Percentiles rank a stretch among this genome's conserved stretches.
phyloP scores from a whole-genome alignment of 768 basidiomycete species.

The Roridomyces roridus region DNA sequence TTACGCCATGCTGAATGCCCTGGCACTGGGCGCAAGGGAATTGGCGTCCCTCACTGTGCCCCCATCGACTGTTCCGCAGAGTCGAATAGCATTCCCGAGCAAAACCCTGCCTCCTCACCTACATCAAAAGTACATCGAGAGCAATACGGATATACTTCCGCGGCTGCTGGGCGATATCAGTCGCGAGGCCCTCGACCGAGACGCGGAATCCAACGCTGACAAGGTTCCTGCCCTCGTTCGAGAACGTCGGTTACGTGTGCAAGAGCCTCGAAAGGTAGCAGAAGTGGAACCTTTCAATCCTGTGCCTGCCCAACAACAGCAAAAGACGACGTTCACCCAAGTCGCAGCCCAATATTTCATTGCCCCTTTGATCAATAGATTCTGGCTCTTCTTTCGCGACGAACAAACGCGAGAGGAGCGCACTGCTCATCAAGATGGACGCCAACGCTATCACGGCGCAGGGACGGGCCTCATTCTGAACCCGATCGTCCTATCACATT shows the following conservation, averaged over 20 bases:
- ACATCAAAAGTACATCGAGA: conserved; percentile 70
- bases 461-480: conserved; percentile 86
- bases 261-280: conserved; percentile 50
- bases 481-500: conserved; percentile 76
- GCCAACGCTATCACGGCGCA: conserved; percentile 68
- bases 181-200: conserved; percentile 64
- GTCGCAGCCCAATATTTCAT: conserved; percentile 91
- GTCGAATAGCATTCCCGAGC: conserved; percentile 72
- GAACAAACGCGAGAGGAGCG: conserved; percentile 79
- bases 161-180: conserved; percentile 69
- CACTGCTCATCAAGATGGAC: conserved; percentile 59
- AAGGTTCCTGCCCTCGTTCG: conserved; percentile 68
- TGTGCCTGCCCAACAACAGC: conserved; percentile 10
- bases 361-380: conserved; percentile 88
- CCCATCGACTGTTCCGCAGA: conserved; percentile 34
- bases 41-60: conserved; percentile 59
- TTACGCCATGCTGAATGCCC: conserved; percentile 81
- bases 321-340: conserved; percentile 57
- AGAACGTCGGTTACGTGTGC: conserved; percentile 77
- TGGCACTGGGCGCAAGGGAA: conserved; percentile 88
- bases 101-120: conserved; percentile 76
- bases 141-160: conserved; percentile 52
- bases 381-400: conserved; percentile 93
- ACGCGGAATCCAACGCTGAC: conserved; percentile 57
- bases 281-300: conserved; percentile 40